Evolutionary conservation across 2,329 filamentous ascomycete species (phyloP).

Genomic region (Talaromyces funiculosus): DNA sequence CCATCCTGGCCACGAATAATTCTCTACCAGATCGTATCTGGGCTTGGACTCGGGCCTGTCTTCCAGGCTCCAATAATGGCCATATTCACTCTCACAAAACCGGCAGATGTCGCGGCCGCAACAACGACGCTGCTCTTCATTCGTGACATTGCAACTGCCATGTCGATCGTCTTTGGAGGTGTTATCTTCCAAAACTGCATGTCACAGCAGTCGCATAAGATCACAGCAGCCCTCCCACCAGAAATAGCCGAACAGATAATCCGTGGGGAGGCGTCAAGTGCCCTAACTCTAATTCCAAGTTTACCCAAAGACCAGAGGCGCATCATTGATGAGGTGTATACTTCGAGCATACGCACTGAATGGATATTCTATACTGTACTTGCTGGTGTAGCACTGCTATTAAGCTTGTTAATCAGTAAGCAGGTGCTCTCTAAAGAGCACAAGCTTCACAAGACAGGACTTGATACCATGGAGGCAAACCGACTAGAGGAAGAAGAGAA

Average conservation of each 20-base stretch:
- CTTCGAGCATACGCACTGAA: constrained; percentile 1
- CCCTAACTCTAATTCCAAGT: not conserved
- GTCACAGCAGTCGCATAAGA: not conserved
- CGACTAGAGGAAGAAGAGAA: constrained; percentile 3
- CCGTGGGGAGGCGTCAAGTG: not conserved
- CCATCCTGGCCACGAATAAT: constrained; percentile 47
- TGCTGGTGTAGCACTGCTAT: constrained; percentile 2
- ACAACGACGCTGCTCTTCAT: not conserved
- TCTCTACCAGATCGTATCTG: constrained; percentile 54
- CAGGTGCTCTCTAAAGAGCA: constrained; percentile 1
- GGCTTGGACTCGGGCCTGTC: constrained; percentile 56
- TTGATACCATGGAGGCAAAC: not conserved
- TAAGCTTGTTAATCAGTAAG: constrained; percentile 2
- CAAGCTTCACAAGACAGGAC: constrained; percentile 2
- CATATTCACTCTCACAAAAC: constrained; percentile 54
- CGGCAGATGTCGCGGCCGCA: not conserved
- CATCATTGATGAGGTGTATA: not conserved
- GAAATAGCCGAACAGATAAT: not conserved
- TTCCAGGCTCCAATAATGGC: constrained; percentile 59
- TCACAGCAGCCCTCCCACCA: not conserved
- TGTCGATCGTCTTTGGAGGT: not conserved
- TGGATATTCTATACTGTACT: constrained; percentile 1
- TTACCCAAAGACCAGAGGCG: not conserved
- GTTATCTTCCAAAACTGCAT: not conserved
- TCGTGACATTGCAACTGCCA: not conserved